These are phyloP conservation scores for Quercus rubra DNA, from an alignment of 306 rosid genomes.

Conservation along the genomic window DNA sequence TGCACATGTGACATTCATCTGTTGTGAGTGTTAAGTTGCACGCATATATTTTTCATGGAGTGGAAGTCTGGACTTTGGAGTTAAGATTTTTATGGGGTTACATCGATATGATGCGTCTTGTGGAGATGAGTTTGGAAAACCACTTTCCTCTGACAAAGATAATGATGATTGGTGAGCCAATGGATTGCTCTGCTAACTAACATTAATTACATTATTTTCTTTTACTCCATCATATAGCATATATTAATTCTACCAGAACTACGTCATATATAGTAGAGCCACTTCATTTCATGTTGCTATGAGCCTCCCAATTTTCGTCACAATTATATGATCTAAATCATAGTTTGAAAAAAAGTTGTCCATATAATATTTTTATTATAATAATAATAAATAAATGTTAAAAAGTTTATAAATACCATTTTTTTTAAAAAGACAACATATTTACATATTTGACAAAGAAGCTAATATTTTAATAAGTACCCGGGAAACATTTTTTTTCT, in stretches of 20 bases:
- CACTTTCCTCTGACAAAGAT: background rate
- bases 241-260: background rate
- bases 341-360: too few relatives aligned
- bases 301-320: background rate
- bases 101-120: background rate
- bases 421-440: too few relatives aligned
- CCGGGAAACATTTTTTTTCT: too few relatives aligned
- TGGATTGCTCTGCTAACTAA: background rate
- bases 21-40: too few relatives aligned
- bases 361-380: too few relatives aligned
- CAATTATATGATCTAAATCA: too few relatives aligned
- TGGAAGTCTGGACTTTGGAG: background rate
- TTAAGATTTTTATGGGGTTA: background rate
- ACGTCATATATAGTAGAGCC: background rate
- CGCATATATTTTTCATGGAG: too few relatives aligned
- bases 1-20: too few relatives aligned
- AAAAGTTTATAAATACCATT: too few relatives aligned
- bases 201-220: background rate
- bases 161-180: background rate
- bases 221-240: background rate
- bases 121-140: background rate
- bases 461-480: too few relatives aligned
- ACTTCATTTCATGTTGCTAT: background rate
- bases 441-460: too few relatives aligned
- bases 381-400: too few relatives aligned